These are phyloP conservation scores for Conringia planisiliqua DNA, from an alignment of 345 rosid genomes.

Conservation along the genomic window DNA sequence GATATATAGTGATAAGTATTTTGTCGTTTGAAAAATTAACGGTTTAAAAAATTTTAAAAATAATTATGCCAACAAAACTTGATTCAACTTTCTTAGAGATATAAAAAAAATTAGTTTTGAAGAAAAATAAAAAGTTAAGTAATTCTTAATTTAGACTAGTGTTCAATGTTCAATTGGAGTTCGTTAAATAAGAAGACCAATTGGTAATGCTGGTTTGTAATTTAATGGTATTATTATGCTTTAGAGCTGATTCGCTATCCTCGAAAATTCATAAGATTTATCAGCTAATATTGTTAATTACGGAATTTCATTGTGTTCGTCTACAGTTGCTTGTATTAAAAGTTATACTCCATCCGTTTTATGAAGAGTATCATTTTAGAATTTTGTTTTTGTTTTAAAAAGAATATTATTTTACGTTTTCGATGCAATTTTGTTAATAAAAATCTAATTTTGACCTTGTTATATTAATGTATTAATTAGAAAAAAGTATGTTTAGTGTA, in stretches of 20 bases:
- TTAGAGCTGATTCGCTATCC: no score
- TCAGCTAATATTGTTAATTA: not conserved
- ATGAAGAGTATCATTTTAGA: no score
- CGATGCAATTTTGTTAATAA: no score
- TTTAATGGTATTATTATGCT: no score
- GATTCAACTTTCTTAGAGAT: not conserved
- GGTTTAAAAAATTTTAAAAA: not conserved
- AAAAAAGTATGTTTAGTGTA: no score
- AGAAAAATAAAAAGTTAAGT: not conserved
- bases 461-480: no score
- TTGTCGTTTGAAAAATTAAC: not conserved
- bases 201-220: not conserved
- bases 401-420: no score
- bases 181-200: not conserved
- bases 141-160: not conserved
- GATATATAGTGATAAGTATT: no score
- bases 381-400: no score
- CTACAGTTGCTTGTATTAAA: not conserved
- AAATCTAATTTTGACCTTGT: no score
- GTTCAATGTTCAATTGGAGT: not conserved
- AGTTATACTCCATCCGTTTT: no score
- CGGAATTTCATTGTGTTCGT: not conserved
- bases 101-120: no score
- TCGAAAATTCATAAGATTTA: not conserved
- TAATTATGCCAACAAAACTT: not conserved